A percentile compares a stretch with the other conserved stretches of the same genome.
Evolutionary conservation across 2,329 filamentous ascomycete species (phyloP).

Genomic region (Scedosporium aurantiacum): DNA sequence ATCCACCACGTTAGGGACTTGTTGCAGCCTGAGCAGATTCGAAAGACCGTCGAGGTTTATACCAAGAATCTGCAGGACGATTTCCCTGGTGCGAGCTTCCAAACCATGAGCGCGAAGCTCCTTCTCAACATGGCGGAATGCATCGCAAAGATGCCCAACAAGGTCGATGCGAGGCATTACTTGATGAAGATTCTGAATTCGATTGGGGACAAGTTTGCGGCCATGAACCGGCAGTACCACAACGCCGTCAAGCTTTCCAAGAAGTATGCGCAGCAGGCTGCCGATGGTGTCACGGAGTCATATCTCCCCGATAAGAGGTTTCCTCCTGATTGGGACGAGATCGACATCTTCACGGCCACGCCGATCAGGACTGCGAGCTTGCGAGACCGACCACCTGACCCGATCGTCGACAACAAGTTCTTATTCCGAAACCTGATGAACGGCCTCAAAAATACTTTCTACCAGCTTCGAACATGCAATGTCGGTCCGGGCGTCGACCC

Average conservation of each 20-base stretch:
- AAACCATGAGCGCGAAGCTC: conserved; percentile 98
- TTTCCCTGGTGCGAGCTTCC: conserved; percentile 95
- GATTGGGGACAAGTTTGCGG: conserved; percentile 94
- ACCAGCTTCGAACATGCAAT: conserved; percentile 86
- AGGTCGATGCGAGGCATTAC: conserved; percentile 88
- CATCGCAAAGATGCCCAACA: conserved; percentile 87
- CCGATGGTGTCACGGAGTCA: conserved; percentile 53
- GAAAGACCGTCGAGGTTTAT: conserved; percentile 92
- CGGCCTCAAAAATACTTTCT: conserved; percentile 92
- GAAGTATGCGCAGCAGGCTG: conserved; percentile 59
- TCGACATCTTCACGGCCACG: conserved; percentile 91
- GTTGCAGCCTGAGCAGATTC: conserved; percentile 81
- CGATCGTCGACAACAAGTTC: conserved; percentile 94
- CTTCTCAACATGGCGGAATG: conserved; percentile 97
- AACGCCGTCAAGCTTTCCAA: conserved; percentile 92
- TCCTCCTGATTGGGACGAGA: conserved; percentile 91
- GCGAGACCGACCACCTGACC: conserved; percentile 77
- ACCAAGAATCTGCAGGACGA: conserved; percentile 92
- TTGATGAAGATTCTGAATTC: conserved; percentile 95
- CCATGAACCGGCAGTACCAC: conserved; percentile 92
- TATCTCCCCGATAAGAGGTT: conserved; percentile 74
- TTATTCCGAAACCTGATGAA: conserved; percentile 94
- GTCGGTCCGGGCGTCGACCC: conserved; percentile 59
- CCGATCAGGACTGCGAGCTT: conserved; percentile 86
- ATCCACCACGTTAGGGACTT: conserved; percentile 93